These are phyloP conservation scores for Rubroboletus pulcherrimus DNA, from an alignment of 768 basidiomycete species.

Conservation along the genomic window DNA sequence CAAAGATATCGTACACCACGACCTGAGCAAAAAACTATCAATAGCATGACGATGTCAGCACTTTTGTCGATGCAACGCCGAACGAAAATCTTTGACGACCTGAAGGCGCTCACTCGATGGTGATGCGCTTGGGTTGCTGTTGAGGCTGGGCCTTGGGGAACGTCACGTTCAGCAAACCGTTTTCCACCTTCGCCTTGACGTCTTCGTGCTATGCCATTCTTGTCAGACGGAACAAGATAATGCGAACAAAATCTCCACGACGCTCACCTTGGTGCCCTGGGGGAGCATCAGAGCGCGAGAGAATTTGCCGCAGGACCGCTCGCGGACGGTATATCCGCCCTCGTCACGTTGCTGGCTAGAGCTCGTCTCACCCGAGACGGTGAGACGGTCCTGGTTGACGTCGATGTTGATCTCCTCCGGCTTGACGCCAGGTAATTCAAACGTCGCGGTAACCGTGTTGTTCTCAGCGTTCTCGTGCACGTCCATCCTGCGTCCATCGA, in stretches of 20 bases:
- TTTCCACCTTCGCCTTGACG: conserved; percentile 45
- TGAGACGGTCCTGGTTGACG: conserved; percentile 46
- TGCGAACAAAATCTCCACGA: background rate
- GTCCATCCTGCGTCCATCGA: conserved; percentile 44
- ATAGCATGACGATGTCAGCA: background rate
- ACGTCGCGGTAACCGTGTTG: conserved; percentile 50
- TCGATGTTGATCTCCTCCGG: conserved; percentile 52
- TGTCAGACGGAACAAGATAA: background rate
- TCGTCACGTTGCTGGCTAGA: conserved; percentile 33
- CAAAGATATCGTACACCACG: background rate
- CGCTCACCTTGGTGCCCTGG: conserved; percentile 43
- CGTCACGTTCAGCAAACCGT: conserved; percentile 49
- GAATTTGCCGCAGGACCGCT: conserved; percentile 48
- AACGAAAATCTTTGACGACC: too few relatives aligned
- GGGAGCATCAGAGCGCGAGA: conserved; percentile 47
- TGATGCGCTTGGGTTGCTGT: conserved; percentile 42
- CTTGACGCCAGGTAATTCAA: conserved; percentile 55
- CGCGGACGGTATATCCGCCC: conserved; percentile 35
- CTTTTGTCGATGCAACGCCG: background rate
- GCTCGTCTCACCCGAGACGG: conserved; percentile 47
- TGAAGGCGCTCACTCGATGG: conserved; percentile 20
- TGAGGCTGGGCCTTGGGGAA: conserved; percentile 48
- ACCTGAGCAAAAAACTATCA: background rate
- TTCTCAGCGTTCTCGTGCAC: conserved; percentile 46
- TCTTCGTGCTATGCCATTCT: conserved; percentile 23